phyloP scores from a whole-genome alignment of 441 rosid species.

The Arabidopsis lyrata region DNA sequence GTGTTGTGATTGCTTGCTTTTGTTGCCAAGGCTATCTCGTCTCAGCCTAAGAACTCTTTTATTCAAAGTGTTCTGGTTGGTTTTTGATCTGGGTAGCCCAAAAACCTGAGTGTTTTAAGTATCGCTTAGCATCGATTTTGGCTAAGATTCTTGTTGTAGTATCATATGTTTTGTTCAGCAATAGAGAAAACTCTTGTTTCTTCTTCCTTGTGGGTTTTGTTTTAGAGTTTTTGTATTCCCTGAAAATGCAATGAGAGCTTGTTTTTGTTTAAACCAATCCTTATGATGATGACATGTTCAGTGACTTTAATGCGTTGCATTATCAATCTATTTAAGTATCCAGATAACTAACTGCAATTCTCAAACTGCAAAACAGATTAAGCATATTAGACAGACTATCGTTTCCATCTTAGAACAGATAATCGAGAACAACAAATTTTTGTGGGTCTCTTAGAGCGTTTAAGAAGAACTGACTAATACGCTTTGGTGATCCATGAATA shows the following conservation, averaged over 20 bases:
- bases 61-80: constrained; percentile 26
- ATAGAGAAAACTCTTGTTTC: constrained; percentile 35
- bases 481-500: no score
- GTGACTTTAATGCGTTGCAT: no score
- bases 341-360: no score
- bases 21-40: constrained; percentile 72
- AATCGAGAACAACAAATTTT: no score
- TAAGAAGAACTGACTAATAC: no score
- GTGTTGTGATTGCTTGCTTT: constrained; percentile 70
- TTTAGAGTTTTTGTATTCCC: constrained; percentile 1
- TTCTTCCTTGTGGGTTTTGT: background rate
- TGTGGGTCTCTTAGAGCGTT: no score
- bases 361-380: no score
- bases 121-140: constrained; percentile 19
- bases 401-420: no score
- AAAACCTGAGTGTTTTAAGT: constrained; percentile 11
- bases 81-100: constrained; percentile 16
- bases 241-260: background rate
- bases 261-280: no score
- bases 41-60: constrained; percentile 49
- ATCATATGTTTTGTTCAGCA: constrained; percentile 36
- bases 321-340: no score
- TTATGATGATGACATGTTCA: no score
- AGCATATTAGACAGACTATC: no score
- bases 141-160: constrained; percentile 33